These are phyloP conservation scores for Globisporangium lucens DNA, from an alignment of 352 stramenopile genomes.

Conservation along the genomic window DNA sequence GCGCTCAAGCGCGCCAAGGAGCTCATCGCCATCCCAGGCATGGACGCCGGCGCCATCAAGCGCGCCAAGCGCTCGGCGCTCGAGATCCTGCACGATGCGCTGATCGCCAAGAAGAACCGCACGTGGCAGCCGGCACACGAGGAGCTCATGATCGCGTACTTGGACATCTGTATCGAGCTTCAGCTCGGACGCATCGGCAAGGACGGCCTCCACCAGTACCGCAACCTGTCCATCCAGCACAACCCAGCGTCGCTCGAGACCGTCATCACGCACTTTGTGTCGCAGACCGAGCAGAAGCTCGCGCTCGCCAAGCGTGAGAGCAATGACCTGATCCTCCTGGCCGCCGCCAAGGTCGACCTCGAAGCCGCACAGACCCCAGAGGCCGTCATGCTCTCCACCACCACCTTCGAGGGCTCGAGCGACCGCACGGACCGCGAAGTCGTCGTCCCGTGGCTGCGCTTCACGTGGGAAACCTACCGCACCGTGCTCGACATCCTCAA, in stretches of 20 bases:
- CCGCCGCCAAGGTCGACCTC: slow-evolving; percentile 84
- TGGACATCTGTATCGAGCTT: slow-evolving; percentile 96
- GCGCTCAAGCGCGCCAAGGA: slow-evolving; percentile 90
- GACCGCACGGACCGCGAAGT: slow-evolving; percentile 94
- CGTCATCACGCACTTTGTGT: slow-evolving; percentile 92
- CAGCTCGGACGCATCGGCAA: slow-evolving; percentile 94
- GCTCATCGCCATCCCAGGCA: slow-evolving; percentile 73
- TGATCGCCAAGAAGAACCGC: slow-evolving; percentile 94
- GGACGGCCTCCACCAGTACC: slow-evolving; percentile 98
- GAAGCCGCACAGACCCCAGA: slow-evolving; percentile 94
- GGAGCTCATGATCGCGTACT: slow-evolving; percentile 95
- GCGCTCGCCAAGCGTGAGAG: slow-evolving; percentile 79
- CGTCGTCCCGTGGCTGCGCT: slow-evolving; percentile 92
- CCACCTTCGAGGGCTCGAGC: slow-evolving; percentile 93
- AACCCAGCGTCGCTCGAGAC: slow-evolving; percentile 95
- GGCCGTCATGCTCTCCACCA: slow-evolving; percentile 95
- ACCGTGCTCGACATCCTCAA: slow-evolving; percentile 97
- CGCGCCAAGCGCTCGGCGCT: slow-evolving; percentile 80
- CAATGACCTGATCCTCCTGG: slow-evolving; percentile 82
- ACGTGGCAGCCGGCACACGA: slow-evolving; percentile 97
- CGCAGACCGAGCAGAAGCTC: slow-evolving; percentile 87
- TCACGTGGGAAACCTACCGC: slow-evolving; percentile 98
- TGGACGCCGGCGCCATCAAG: slow-evolving; percentile 64
- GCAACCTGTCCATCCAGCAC: slow-evolving; percentile 93
- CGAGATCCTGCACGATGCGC: slow-evolving; percentile 91